Evolutionary conservation across 441 rosid species (phyloP), one percentile per base, ranked within the genome.

Genomic region (Erodium texanum): DNA sequence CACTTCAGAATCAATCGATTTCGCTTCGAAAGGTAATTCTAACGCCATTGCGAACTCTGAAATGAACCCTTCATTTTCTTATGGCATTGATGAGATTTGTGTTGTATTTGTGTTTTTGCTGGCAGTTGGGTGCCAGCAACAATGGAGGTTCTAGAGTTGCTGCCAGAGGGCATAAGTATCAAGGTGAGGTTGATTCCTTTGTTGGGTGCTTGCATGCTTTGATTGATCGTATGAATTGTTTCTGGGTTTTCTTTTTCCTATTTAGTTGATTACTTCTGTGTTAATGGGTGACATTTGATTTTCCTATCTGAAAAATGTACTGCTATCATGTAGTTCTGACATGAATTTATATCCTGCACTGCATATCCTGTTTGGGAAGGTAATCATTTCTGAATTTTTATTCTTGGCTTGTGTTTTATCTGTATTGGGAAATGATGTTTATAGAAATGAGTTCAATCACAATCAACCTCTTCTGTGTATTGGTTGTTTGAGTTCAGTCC

Each of bases 71-170:
- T 52, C 20, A 52, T 52, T n/a, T n/a, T 2, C 59, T 16, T 29
- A 29, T 29, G 34, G 20, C 22, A 52, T 52, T 52, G 59, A 16
- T 29, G 20, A 3, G 20, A 50, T n/a, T 15, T 29, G 6, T 36
- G 43, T 2, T 5, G 10, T 38, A 12, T 16, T 62, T 48, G 7
- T 52, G 19, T 54, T 24, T 69, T 2, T 22, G 43, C 20, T 67
- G 34, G 43, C 80, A 80, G 82, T 67, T 78, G 4, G 76, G 76
- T 62, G 45, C 45, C 1, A 58, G 54, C 27, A 52, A 73, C 48
- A 43, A 64, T 68, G 20, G 70, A 27, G 23, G 64, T 48, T 66
- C 64, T 54, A 27, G 18, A 11, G 22, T 52, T 66, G 58, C 79
- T 15, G 14, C 19, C 58, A 50, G 58, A 50, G 58, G 58, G 58